Conservation (phyloP, 164 flowering plant species). For the Umbilicus rupestris region DNA sequence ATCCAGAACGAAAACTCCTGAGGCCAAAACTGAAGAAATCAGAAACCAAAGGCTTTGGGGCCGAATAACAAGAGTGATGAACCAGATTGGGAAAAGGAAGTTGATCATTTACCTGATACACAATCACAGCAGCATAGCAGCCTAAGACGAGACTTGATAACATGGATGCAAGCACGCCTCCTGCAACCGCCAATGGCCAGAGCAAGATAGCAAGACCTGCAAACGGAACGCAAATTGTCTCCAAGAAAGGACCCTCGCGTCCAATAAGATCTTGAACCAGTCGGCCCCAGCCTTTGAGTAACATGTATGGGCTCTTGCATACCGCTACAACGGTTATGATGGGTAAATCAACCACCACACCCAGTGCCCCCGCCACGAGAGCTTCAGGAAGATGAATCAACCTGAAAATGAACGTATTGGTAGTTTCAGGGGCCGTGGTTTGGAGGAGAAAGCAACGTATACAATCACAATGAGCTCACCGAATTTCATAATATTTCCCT, state of each 20-base stretch:
- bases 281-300: conserved; percentile 88
- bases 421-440: too few relatives aligned
- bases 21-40: background rate
- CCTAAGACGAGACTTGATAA: conserved; percentile 63
- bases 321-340: conserved; percentile 55
- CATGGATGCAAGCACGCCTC: conserved; percentile 59
- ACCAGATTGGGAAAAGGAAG: background rate
- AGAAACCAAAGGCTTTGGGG: background rate
- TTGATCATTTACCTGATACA: conserved; percentile 48
- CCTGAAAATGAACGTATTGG: conserved; percentile 31
- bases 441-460: too few relatives aligned
- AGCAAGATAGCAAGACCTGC: conserved; percentile 87
- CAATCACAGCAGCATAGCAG: conserved; percentile 71
- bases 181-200: conserved; percentile 80
- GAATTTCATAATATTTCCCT: conserved; percentile 62
- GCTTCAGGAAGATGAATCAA: conserved; percentile 55
- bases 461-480: conserved; percentile 31
- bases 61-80: background rate
- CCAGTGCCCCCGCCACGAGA: conserved; percentile 46
- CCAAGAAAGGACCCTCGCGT: conserved; percentile 93
- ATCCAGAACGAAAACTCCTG: conserved; percentile 75
- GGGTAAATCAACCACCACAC: conserved; percentile 50
- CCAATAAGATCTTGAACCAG: conserved; percentile 83
- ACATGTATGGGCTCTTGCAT: conserved; percentile 80
- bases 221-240: conserved; percentile 91